These are phyloP conservation scores for Collybiopsis luxurians DNA, from an alignment of 768 basidiomycete species.

Conservation along the genomic window DNA sequence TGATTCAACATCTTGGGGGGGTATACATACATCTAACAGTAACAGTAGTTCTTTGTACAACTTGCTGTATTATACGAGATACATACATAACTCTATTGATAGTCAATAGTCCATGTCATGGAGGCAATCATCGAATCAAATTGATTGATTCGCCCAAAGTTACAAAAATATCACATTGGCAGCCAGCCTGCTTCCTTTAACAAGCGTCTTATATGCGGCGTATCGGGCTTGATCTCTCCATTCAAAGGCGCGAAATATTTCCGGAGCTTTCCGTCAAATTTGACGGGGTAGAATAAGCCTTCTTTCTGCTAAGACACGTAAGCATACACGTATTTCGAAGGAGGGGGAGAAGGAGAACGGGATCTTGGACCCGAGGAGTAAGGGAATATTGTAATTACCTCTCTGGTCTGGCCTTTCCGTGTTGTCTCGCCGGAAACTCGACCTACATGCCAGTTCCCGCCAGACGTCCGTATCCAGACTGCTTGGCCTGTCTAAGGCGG, in stretches of 20 bases:
- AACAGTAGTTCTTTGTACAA: no score
- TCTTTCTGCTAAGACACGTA: conserved; percentile 42
- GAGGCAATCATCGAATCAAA: no score
- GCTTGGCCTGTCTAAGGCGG: conserved; percentile 37
- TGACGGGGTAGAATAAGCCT: conserved; percentile 54
- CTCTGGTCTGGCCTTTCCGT: conserved; percentile 43
- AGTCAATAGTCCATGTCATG: no score
- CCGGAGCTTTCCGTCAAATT: conserved; percentile 46
- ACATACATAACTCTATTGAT: no score
- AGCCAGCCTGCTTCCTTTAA: conserved; percentile 44
- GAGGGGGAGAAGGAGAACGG: background rate
- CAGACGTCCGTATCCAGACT: conserved; percentile 52
- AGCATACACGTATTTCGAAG: no score
- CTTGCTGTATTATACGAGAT: no score
- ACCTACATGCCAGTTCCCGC: conserved; percentile 53
- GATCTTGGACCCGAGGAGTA: background rate
- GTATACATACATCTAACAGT: no score
- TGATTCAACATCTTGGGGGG: no score
- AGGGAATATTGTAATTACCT: conserved; percentile 29
- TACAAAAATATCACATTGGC: background rate
- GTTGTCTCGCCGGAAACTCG: conserved; percentile 42
- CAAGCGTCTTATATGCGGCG: conserved; percentile 38
- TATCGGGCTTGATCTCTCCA: conserved; percentile 67
- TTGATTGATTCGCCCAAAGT: no score
- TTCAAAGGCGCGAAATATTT: conserved; percentile 64